A percentile compares a stretch with the other conserved stretches of the same genome.
phyloP scores from a whole-genome alignment of 768 basidiomycete genomes.

The Astraeus odoratus region DNA sequence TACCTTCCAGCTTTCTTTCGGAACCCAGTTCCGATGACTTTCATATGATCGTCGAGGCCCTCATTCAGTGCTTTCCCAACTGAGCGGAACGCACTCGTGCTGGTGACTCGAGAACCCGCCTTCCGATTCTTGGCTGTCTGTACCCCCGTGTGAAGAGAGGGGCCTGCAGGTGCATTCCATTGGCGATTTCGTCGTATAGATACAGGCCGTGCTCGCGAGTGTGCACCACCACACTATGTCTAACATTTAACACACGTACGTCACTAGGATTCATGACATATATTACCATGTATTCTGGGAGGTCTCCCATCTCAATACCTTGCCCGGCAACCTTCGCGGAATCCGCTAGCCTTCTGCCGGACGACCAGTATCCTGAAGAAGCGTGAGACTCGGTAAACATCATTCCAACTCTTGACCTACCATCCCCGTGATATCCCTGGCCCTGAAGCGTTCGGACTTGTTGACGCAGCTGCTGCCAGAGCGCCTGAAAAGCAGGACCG shows the following conservation, averaged over 20 bases:
- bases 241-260: not conserved
- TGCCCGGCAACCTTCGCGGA: slow-evolving; percentile 47
- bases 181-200: slow-evolving; percentile 35
- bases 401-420: slow-evolving; percentile 28
- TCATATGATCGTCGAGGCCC: slow-evolving; percentile 28
- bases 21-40: slow-evolving; percentile 52
- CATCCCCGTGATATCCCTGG: slow-evolving; percentile 79
- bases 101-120: slow-evolving; percentile 60
- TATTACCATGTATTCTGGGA: slow-evolving; percentile 72
- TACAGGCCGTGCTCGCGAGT: slow-evolving; percentile 53
- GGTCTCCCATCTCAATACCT: slow-evolving; percentile 46
- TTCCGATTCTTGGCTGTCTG: slow-evolving; percentile 67
- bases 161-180: slow-evolving; percentile 18
- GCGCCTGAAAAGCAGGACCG: slow-evolving; percentile 64
- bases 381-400: slow-evolving; percentile 3
- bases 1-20: slow-evolving; percentile 67
- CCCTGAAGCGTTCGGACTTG: slow-evolving; percentile 68
- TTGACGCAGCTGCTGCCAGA: slow-evolving; percentile 58
- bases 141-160: slow-evolving; percentile 51
- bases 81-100: slow-evolving; percentile 53
- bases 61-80: slow-evolving; percentile 48
- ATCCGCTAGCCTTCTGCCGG: slow-evolving; percentile 64
- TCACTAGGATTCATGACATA: not conserved
- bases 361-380: slow-evolving; percentile 72
- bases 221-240: slow-evolving; percentile 72